Conservation (phyloP, 2,329 filamentous ascomycete species). For the Fusarium agapanthi region DNA sequence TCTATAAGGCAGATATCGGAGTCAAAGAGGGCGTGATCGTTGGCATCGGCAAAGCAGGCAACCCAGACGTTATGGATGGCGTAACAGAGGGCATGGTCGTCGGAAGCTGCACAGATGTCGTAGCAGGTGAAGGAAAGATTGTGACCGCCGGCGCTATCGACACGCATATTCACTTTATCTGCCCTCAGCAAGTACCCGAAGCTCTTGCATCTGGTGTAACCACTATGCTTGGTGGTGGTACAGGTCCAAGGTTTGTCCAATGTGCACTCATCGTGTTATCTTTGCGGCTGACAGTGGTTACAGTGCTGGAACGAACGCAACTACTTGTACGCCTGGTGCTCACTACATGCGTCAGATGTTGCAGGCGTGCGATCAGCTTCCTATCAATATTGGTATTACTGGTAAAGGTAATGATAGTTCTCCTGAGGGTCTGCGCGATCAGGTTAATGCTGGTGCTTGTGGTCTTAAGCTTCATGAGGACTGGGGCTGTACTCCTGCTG, state of each 20-base stretch:
- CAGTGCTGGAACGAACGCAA: slow-evolving; percentile 87
- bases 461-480: slow-evolving; percentile 96
- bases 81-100: slow-evolving; percentile 82
- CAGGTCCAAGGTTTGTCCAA: slow-evolving; percentile 76
- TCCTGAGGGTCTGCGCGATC: slow-evolving; percentile 75
- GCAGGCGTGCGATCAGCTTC: slow-evolving; percentile 82
- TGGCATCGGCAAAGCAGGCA: slow-evolving; percentile 92
- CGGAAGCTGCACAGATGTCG: slow-evolving; percentile 88
- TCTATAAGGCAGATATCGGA: slow-evolving; percentile 96
- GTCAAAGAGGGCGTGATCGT: slow-evolving; percentile 88
- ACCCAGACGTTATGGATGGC: slow-evolving; percentile 96
- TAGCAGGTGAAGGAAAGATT: slow-evolving; percentile 90
- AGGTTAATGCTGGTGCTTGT: slow-evolving; percentile 83
- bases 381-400: slow-evolving; percentile 89
- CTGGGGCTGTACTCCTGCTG: slow-evolving; percentile 91
- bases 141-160: slow-evolving; percentile 91
- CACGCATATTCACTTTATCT: slow-evolving; percentile 93
- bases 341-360: slow-evolving; percentile 89
- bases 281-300: slow-evolving; percentile 10
- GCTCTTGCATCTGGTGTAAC: slow-evolving; percentile 87
- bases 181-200: slow-evolving; percentile 89
- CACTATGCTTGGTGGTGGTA: slow-evolving; percentile 89
- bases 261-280: not conserved
- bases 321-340: slow-evolving; percentile 89
- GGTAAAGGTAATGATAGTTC: slow-evolving; percentile 92